Percentiles rank a stretch among this genome's conserved stretches.
phyloP scores from a whole-genome alignment of 2,329 filamentous ascomycete genomes.

The Tolypocladium ovalisporum region DNA sequence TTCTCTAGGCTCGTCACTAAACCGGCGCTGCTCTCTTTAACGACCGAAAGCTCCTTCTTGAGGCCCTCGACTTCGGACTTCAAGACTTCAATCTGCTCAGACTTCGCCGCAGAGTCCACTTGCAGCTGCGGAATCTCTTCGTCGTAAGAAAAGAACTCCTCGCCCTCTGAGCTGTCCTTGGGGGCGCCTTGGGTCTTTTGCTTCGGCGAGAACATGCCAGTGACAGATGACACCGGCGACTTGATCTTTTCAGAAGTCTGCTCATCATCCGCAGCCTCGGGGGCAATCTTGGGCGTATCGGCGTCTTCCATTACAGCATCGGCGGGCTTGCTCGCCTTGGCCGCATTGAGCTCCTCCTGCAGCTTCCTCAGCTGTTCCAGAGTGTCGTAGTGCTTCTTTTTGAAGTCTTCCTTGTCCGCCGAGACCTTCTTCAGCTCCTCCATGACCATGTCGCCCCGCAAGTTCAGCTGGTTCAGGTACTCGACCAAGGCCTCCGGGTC shows the following conservation, averaged over 20 bases:
- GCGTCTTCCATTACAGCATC: conserved; percentile 17
- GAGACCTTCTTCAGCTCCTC: conserved; percentile 85
- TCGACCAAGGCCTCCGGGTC: conserved; percentile 79
- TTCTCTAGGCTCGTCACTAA: conserved; percentile 58
- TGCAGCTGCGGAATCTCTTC: conserved; percentile 77
- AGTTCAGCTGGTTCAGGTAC: conserved; percentile 76
- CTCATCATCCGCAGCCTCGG: conserved; percentile 3
- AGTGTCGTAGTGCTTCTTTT: conserved; percentile 61
- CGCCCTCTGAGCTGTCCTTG: conserved; percentile 23
- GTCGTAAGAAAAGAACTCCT: conserved; percentile 89
- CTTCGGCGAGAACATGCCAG: no score
- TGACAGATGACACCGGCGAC: no score
- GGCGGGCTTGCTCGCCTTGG: conserved; percentile 23
- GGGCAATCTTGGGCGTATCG: conserved; percentile 19
- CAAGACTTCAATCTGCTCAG: conserved; percentile 60
- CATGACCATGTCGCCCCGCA: conserved; percentile 87
- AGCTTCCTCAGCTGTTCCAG: conserved; percentile 52
- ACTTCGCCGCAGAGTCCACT: conserved; percentile 57
- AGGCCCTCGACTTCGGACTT: conserved; percentile 57
- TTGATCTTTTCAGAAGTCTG: no score
- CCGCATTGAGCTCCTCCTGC: conserved; percentile 50
- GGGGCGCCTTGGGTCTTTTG: conserved; percentile 26
- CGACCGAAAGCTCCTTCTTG: conserved; percentile 58
- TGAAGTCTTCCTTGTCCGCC: conserved; percentile 67
- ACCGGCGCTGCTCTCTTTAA: conserved; percentile 59